A percentile compares a stretch with the other conserved stretches of the same genome.
Evolutionary conservation across 2,329 filamentous ascomycete genomes (phyloP).

Genomic region (Ophiobolus disseminans): DNA sequence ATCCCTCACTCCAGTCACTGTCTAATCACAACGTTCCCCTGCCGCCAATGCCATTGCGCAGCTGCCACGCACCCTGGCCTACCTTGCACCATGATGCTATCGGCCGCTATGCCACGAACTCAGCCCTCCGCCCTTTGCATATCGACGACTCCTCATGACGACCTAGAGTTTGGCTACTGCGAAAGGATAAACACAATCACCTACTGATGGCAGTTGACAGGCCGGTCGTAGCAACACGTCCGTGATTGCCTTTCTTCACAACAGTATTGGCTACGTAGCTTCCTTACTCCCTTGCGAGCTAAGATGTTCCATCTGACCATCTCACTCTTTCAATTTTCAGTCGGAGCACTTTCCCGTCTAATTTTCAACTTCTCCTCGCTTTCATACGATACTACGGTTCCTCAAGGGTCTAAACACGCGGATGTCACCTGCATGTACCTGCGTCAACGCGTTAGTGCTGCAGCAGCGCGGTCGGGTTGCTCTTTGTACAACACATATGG

Average conservation of each 20-base stretch:
- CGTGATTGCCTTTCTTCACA: slow-evolving; percentile 12
- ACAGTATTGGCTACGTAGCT: slow-evolving; percentile 11
- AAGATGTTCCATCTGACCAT: slow-evolving; percentile 1
- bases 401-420: slow-evolving; percentile 13
- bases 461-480: slow-evolving; percentile 12
- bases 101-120: too few species aligned
- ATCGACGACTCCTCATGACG: too few species aligned
- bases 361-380: neutral
- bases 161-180: too few species aligned
- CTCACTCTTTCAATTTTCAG: neutral
- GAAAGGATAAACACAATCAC: slow-evolving; percentile 19
- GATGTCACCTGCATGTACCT: slow-evolving; percentile 26
- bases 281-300: neutral
- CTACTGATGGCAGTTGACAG: slow-evolving; percentile 31
- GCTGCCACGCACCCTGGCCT: slow-evolving; percentile 8
- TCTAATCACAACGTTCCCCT: too few species aligned
- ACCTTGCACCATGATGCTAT: neutral
- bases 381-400: slow-evolving; percentile 3
- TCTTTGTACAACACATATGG: slow-evolving; percentile 18
- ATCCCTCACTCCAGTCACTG: too few species aligned
- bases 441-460: slow-evolving; percentile 18
- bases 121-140: too few species aligned
- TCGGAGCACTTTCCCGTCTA: neutral
- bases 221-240: slow-evolving; percentile 16
- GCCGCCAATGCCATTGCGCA: too few species aligned